Percentiles rank a stretch among this genome's conserved stretches.
Conservation (phyloP, 805 yeast species). For the Teunomyces cretensis region DNA sequence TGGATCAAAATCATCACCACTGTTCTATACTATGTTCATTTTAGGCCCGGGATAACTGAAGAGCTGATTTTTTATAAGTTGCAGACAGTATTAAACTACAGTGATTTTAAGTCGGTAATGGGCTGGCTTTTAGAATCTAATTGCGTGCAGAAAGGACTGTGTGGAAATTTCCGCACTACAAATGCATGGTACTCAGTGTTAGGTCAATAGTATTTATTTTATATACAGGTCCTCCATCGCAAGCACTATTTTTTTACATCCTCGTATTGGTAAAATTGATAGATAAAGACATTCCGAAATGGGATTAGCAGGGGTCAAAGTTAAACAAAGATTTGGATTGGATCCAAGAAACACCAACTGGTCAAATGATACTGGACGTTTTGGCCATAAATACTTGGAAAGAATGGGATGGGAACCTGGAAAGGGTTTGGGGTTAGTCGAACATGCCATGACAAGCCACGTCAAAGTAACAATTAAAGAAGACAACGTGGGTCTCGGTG, state of each 20-base stretch:
- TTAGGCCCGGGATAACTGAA: slow-evolving; percentile 37
- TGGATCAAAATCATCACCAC: slow-evolving; percentile 61
- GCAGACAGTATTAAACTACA: slow-evolving; percentile 26
- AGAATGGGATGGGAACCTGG: slow-evolving; percentile 94
- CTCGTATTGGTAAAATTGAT: not conserved
- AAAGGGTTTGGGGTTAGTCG: slow-evolving; percentile 72
- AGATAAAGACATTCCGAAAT: slow-evolving; percentile 31
- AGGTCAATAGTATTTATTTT: slow-evolving; percentile 19
- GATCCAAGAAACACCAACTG: slow-evolving; percentile 95
- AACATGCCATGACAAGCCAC: slow-evolving; percentile 71
- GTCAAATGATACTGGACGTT: slow-evolving; percentile 81
- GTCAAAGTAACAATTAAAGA: slow-evolving; percentile 80
- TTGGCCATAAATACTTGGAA: slow-evolving; percentile 83
- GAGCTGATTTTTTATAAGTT: slow-evolving; percentile 22
- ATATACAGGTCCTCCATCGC: slow-evolving; percentile 1
- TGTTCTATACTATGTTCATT: slow-evolving; percentile 35
- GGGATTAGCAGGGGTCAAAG: slow-evolving; percentile 82
- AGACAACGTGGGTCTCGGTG: slow-evolving; percentile 87
- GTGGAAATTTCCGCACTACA: slow-evolving; percentile 44
- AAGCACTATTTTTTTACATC: not conserved
- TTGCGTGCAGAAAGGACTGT: slow-evolving; percentile 30
- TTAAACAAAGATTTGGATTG: slow-evolving; percentile 79
- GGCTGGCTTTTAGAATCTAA: slow-evolving; percentile 43
- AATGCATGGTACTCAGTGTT: slow-evolving; percentile 47
- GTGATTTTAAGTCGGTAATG: slow-evolving; percentile 30